These are phyloP conservation scores for Gardenia jasminoides DNA, from an alignment of 257 asterid species.

Conservation along the genomic window DNA sequence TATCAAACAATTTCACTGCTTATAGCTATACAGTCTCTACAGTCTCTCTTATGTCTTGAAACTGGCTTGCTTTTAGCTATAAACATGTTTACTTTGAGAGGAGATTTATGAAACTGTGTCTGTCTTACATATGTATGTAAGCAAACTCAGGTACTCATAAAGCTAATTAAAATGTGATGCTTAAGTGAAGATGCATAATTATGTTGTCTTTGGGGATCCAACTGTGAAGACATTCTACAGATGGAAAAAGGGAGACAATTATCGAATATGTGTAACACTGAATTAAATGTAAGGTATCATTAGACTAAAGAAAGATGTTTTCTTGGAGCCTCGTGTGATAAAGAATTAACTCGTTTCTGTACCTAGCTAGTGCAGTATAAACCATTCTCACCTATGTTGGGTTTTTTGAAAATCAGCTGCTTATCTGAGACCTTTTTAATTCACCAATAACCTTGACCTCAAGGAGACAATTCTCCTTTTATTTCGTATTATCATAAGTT, in stretches of 20 bases:
- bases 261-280: too few species aligned
- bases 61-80: neutral
- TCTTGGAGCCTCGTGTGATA: neutral
- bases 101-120: too few species aligned
- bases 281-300: neutral
- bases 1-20: neutral
- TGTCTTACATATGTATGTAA: too few species aligned
- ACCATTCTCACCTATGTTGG: neutral
- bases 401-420: neutral
- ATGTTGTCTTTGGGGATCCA: neutral
- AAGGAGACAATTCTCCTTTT: neutral
- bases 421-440: neutral
- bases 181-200: neutral
- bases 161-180: neutral
- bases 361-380: neutral
- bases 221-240: too few species aligned
- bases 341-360: neutral
- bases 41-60: neutral
- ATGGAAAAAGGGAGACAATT: too few species aligned
- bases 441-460: neutral
- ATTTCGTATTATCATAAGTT: neutral
- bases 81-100: too few species aligned
- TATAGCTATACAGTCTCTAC: too few species aligned
- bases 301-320: neutral
- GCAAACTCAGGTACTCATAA: neutral